A percentile compares a stretch with the other conserved stretches of the same genome.
Conservation (phyloP, 345 rosid species). For the Bretschneidera sinensis region DNA sequence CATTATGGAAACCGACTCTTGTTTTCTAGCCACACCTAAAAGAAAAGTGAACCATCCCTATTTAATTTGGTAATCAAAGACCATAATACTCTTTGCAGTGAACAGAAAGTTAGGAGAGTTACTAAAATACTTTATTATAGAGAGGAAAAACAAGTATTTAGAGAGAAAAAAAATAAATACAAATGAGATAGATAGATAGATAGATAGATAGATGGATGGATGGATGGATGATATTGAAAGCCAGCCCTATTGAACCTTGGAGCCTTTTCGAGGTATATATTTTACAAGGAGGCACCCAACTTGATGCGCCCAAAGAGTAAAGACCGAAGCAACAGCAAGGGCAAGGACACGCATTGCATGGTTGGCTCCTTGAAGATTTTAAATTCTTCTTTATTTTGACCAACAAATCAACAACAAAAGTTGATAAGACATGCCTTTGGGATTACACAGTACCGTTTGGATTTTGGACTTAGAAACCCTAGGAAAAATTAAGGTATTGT, state of each 20-base stretch:
- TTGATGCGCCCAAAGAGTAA: too few relatives aligned
- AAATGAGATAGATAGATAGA: constrained; percentile 16
- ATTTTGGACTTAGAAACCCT: constrained; percentile 14
- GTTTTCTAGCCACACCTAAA: too few relatives aligned
- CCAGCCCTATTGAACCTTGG: constrained; percentile 6
- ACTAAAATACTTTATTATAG: background rate
- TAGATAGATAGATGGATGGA: too few relatives aligned
- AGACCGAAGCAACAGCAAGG: too few relatives aligned
- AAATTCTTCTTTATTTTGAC: constrained; percentile 25
- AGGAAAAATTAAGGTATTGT: background rate
- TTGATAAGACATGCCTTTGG: constrained; percentile 56
- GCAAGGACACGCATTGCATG: constrained; percentile 29
- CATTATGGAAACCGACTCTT: too few relatives aligned
- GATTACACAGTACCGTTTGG: constrained; percentile 18
- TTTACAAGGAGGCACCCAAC: constrained; percentile 1
- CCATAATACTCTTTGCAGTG: too few relatives aligned
- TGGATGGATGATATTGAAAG: constrained; percentile 11
- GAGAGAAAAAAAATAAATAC: background rate
- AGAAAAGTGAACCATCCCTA: too few relatives aligned
- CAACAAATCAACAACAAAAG: constrained; percentile 26
- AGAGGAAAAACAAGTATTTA: too few relatives aligned
- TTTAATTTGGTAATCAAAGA: too few relatives aligned
- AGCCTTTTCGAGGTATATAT: constrained; percentile 8
- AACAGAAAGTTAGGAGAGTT: too few relatives aligned
- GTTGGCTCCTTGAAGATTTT: constrained; percentile 15